These are phyloP conservation scores for Articulospora tetracladia DNA, from an alignment of 495 filamentous ascomycete genomes.

Conservation along the genomic window DNA sequence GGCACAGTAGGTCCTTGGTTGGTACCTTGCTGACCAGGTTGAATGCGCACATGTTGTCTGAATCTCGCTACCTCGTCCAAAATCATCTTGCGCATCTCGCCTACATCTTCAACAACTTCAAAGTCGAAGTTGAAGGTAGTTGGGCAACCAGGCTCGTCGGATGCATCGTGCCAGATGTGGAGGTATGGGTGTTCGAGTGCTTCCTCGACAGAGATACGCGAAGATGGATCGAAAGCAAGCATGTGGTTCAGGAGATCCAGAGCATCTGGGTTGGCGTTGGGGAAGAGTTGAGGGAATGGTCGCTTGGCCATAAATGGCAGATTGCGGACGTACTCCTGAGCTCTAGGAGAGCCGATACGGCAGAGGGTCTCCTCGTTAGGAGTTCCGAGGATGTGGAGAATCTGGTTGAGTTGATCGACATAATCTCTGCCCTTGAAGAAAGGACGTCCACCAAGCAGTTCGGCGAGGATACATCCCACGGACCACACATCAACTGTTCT, in stretches of 20 bases:
- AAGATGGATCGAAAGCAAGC: constrained; percentile 93
- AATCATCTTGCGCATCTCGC: constrained; percentile 96
- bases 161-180: constrained; percentile 96
- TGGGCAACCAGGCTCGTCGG: constrained; percentile 90
- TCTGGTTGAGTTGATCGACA: constrained; percentile 98
- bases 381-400: constrained; percentile 95
- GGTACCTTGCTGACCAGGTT: constrained; percentile 39
- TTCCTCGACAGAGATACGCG: constrained; percentile 86
- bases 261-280: constrained; percentile 92
- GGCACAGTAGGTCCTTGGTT: constrained; percentile 18
- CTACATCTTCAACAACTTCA: constrained; percentile 88
- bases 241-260: constrained; percentile 92
- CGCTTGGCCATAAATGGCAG: constrained; percentile 94
- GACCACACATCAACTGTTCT: constrained; percentile 93
- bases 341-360: constrained; percentile 91
- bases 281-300: constrained; percentile 82
- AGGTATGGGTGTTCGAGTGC: constrained; percentile 95
- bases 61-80: constrained; percentile 86
- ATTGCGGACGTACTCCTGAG: constrained; percentile 98
- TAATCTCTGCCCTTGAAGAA: constrained; percentile 99
- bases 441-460: constrained; percentile 90
- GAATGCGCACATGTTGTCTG: constrained; percentile 67
- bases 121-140: constrained; percentile 97
- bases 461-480: constrained; percentile 95
- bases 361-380: constrained; percentile 92